These are phyloP conservation scores for Alternaria angustiovoidea DNA, from an alignment of 2,329 filamentous ascomycete genomes.

Conservation along the genomic window DNA sequence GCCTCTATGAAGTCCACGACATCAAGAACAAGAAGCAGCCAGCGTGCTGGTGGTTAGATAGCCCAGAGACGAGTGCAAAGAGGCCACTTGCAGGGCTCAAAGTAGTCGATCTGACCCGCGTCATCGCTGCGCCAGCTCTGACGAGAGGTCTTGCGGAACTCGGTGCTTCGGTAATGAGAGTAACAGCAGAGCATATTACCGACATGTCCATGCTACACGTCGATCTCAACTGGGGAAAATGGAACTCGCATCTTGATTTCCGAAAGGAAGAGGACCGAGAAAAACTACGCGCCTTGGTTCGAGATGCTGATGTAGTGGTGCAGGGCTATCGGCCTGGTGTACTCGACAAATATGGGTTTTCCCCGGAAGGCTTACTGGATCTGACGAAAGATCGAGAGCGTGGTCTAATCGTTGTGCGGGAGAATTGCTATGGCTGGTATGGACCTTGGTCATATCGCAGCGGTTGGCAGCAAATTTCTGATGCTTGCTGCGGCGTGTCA, in stretches of 20 bases:
- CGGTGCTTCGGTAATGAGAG: conserved; percentile 58
- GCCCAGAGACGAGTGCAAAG: conserved; percentile 27
- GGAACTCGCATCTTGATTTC: conserved; percentile 57
- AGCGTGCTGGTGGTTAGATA: conserved; percentile 55
- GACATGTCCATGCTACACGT: conserved; percentile 54
- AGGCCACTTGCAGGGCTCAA: conserved; percentile 59
- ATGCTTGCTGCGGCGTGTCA: conserved; percentile 57
- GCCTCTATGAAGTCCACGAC: conserved; percentile 51
- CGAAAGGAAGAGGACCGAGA: conserved; percentile 49
- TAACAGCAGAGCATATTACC: conserved; percentile 52
- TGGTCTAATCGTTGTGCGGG: conserved; percentile 59
- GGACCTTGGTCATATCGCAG: conserved; percentile 57
- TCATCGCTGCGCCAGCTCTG: conserved; percentile 60
- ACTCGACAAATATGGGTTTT: conserved; percentile 59
- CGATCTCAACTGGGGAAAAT: conserved; percentile 62
- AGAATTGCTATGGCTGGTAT: conserved; percentile 64
- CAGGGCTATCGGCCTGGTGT: conserved; percentile 59
- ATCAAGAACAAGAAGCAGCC: conserved; percentile 39
- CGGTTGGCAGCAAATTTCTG: conserved; percentile 64
- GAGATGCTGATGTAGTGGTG: conserved; percentile 61
- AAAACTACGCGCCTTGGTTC: conserved; percentile 53
- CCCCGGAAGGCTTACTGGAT: conserved; percentile 52
- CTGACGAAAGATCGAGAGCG: conserved; percentile 52
- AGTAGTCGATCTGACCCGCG: conserved; percentile 60
- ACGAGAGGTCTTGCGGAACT: conserved; percentile 55